Percentiles rank a stretch among this genome's conserved stretches.
phyloP scores from a whole-genome alignment of 2,329 filamentous ascomycete species.

The Penicillium palitans region DNA sequence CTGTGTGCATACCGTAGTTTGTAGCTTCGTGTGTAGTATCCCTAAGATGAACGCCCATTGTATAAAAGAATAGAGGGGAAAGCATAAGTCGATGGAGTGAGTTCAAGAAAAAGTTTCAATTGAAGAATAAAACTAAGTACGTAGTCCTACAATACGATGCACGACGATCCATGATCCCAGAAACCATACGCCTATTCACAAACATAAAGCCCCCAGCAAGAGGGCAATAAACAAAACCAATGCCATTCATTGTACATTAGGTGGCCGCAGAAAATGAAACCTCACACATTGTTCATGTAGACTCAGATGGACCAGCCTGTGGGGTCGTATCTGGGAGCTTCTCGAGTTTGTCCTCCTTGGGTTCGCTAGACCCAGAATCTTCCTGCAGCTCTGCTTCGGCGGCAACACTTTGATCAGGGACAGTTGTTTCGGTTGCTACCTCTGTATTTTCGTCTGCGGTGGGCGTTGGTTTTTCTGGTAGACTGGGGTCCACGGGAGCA shows the following conservation, averaged over 20 bases:
- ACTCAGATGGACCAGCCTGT: background rate
- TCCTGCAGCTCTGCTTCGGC: background rate
- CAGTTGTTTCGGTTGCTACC: background rate
- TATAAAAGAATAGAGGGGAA: background rate
- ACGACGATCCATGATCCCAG: background rate
- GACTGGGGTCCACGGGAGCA: background rate
- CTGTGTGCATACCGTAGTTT: background rate
- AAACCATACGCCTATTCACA: background rate
- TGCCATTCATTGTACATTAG: background rate
- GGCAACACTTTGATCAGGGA: background rate
- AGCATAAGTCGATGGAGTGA: background rate
- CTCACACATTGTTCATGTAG: background rate
- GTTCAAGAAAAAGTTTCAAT: background rate
- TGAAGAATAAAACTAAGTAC: background rate
- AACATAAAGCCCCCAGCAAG: background rate
- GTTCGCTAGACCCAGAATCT: background rate
- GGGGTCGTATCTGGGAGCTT: background rate
- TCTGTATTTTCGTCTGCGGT: background rate
- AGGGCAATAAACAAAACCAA: background rate
- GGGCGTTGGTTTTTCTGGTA: background rate
- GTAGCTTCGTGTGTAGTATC: background rate
- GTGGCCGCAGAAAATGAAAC: background rate
- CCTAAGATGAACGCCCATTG: background rate
- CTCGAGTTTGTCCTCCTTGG: background rate
- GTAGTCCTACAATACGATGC: background rate